Percentiles rank a stretch among this genome's conserved stretches.
Conservation (phyloP, 139 green algal genomes). For the Gonium pectorale region DNA sequence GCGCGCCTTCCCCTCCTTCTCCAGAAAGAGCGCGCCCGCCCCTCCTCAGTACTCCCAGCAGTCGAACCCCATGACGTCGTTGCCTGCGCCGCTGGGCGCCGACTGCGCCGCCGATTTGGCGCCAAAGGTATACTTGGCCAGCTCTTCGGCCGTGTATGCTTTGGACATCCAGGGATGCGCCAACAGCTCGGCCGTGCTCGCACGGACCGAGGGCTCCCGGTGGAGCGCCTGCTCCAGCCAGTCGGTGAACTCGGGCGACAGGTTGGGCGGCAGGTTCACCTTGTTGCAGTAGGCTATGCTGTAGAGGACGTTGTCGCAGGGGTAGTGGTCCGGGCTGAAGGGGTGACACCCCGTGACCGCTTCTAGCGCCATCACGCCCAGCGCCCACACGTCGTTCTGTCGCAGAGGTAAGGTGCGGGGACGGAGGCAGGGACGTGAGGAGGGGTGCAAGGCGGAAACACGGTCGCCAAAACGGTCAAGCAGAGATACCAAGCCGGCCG, state of each 20-base stretch:
- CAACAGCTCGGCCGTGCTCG: conserved; percentile 50
- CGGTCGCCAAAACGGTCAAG: too few relatives aligned
- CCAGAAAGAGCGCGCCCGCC: too few relatives aligned
- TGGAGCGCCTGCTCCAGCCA: conserved; percentile 48
- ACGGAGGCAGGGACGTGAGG: too few relatives aligned
- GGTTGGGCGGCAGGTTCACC: conserved; percentile 37
- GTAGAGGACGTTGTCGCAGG: conserved; percentile 44
- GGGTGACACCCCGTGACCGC: conserved; percentile 58
- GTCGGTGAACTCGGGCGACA: conserved; percentile 36
- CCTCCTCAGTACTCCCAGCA: conserved; percentile 41
- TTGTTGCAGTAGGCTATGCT: conserved; percentile 35
- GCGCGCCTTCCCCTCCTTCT: too few relatives aligned
- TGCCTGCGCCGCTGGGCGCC: background rate
- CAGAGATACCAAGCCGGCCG: too few relatives aligned
- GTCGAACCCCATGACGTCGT: background rate
- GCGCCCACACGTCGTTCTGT: conserved; percentile 69
- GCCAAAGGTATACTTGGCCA: background rate
- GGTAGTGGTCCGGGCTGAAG: conserved; percentile 53
- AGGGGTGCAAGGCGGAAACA: too few relatives aligned
- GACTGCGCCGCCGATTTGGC: background rate
- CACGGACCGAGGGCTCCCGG: conserved; percentile 46
- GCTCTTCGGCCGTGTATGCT: conserved; percentile 14
- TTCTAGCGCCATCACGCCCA: conserved; percentile 66
- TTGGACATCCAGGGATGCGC: conserved; percentile 53
- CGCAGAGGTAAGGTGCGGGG: too few relatives aligned